Conservation (phyloP, 1,284 basidiomycete species). For the Pascua sp. region DNA sequence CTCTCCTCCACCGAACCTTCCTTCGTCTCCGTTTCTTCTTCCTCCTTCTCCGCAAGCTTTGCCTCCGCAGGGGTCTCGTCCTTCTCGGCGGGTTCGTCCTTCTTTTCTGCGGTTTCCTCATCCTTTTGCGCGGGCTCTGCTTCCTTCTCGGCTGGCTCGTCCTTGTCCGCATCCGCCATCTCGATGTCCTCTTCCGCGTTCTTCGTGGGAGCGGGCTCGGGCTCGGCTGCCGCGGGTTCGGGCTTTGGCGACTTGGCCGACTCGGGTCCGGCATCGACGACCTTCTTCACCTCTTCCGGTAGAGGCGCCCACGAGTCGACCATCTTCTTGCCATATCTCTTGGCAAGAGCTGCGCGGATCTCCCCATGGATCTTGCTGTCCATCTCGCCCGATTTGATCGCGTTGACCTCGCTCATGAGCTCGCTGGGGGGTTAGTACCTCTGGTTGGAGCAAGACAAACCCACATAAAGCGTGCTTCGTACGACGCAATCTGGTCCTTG, state of each 20-base stretch:
- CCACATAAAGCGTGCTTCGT: constrained; percentile 75
- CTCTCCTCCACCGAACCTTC: too few relatives aligned
- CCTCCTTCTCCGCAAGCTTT: background rate
- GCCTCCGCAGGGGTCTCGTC: too few relatives aligned
- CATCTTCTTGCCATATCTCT: constrained; percentile 39
- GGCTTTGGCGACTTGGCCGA: constrained; percentile 11
- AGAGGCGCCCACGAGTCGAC: constrained; percentile 41
- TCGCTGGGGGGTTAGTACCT: constrained; percentile 8
- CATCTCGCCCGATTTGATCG: constrained; percentile 67
- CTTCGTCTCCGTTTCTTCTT: too few relatives aligned
- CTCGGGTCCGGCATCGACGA: constrained; percentile 26
- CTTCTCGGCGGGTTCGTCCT: constrained; percentile 2
- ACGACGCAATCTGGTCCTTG: constrained; percentile 61
- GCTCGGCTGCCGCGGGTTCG: background rate
- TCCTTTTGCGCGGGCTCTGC: constrained; percentile 2
- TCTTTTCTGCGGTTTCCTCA: constrained; percentile 1
- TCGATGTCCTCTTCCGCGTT: background rate
- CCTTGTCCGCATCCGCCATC: background rate
- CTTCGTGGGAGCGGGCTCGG: background rate
- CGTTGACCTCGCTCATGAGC: constrained; percentile 52
- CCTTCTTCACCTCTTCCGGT: constrained; percentile 27
- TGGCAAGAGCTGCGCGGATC: constrained; percentile 41
- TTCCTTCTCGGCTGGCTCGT: constrained; percentile 5
- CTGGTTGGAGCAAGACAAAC: constrained; percentile 32
- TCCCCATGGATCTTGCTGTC: constrained; percentile 58